Evolutionary conservation across 306 rosid species (phyloP).

Genomic region (Urtica urens): DNA sequence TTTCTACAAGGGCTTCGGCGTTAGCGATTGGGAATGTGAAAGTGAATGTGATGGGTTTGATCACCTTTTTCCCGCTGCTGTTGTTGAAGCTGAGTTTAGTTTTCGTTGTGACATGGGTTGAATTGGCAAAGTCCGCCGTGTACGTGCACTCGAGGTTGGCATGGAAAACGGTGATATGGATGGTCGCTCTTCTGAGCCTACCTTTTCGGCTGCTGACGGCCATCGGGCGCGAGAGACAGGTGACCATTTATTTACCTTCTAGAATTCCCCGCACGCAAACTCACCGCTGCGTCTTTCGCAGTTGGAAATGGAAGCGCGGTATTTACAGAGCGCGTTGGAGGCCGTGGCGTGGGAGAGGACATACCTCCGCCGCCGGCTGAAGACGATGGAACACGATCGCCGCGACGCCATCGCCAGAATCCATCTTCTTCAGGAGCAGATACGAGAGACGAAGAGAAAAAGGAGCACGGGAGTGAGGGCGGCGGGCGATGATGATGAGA

Average conservation of each 20-base stretch:
- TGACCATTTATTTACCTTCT: not conserved
- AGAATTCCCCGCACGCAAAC: not conserved
- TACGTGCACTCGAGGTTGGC: slow-evolving; percentile 33
- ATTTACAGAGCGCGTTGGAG: slow-evolving; percentile 43
- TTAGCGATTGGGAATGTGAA: too few species aligned
- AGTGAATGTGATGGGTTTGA: too few species aligned
- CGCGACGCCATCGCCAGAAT: slow-evolving; percentile 53
- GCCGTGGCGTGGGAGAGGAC: slow-evolving; percentile 40
- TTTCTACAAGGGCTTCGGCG: too few species aligned
- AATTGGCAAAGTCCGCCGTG: slow-evolving; percentile 36
- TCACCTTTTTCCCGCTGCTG: too few species aligned
- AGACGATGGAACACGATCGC: slow-evolving; percentile 57
- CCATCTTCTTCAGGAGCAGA: slow-evolving; percentile 50
- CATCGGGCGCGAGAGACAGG: slow-evolving; percentile 58
- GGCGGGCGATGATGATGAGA: not conserved
- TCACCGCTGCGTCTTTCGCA: too few species aligned
- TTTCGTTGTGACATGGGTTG: slow-evolving; percentile 37
- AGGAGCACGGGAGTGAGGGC: not conserved
- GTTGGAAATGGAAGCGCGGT: slow-evolving; percentile 38
- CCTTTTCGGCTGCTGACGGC: slow-evolving; percentile 48
- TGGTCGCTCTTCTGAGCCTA: slow-evolving; percentile 38
- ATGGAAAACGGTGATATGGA: slow-evolving; percentile 36
- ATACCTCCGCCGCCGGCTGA: slow-evolving; percentile 41
- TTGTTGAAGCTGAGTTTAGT: too few species aligned
- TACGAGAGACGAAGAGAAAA: slow-evolving; percentile 11